These are phyloP conservation scores for Eruca vesicaria DNA, from an alignment of 441 rosid genomes.

Conservation along the genomic window DNA sequence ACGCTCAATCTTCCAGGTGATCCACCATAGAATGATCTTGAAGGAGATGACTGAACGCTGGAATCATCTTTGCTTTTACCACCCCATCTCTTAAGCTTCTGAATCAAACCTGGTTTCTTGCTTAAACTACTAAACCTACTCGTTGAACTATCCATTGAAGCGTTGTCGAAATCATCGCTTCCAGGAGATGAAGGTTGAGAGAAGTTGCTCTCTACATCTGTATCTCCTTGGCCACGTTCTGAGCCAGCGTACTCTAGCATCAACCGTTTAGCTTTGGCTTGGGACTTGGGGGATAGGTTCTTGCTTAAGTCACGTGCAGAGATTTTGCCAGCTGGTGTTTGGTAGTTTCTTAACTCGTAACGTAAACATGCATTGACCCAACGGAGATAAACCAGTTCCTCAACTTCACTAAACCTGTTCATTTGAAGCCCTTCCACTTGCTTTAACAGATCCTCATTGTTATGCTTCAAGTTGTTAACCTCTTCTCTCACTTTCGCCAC, in stretches of 20 bases:
- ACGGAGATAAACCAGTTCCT: slow-evolving; percentile 96
- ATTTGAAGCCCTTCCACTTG: slow-evolving; percentile 99
- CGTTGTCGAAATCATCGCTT: slow-evolving; percentile 85
- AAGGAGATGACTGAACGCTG: slow-evolving; percentile 62
- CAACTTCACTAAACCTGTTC: slow-evolving; percentile 96
- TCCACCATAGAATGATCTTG: slow-evolving; percentile 73
- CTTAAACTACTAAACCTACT: slow-evolving; percentile 72
- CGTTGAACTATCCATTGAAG: slow-evolving; percentile 77
- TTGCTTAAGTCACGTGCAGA: slow-evolving; percentile 95
- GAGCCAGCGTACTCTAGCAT: slow-evolving; percentile 95
- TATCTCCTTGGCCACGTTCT: slow-evolving; percentile 95
- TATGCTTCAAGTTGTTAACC: slow-evolving; percentile 68
- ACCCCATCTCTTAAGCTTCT: slow-evolving; percentile 90
- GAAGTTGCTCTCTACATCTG: slow-evolving; percentile 80
- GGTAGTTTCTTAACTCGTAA: slow-evolving; percentile 87
- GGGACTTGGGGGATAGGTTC: slow-evolving; percentile 85
- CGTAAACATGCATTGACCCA: slow-evolving; percentile 99
- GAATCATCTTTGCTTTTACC: slow-evolving; percentile 86
- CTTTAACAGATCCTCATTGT: slow-evolving; percentile 81
- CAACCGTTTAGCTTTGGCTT: slow-evolving; percentile 76
- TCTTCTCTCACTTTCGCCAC: slow-evolving; percentile 78
- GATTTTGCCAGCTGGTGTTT: slow-evolving; percentile 76
- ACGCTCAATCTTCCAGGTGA: slow-evolving; percentile 77
- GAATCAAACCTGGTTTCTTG: slow-evolving; percentile 72
- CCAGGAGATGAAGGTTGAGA: slow-evolving; percentile 95